Percentiles rank a stretch among this genome's conserved stretches.
These are phyloP conservation scores for Actinidia chinensis DNA, from an alignment of 179 eudicot genomes.

Conservation along the genomic window DNA sequence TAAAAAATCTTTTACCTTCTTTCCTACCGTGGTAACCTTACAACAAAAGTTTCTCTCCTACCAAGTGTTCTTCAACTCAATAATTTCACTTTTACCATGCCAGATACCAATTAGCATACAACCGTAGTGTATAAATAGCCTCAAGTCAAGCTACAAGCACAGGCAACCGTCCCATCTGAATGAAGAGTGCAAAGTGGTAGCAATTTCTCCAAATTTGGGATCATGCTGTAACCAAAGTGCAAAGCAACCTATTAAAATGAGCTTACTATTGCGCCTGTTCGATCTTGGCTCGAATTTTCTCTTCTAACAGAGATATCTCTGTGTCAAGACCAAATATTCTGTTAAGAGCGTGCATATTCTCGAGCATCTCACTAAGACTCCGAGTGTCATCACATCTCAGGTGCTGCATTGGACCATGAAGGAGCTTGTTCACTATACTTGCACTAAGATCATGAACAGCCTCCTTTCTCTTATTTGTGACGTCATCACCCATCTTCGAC, in stretches of 20 bases:
- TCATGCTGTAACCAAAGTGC: background rate
- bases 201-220: background rate
- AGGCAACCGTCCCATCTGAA: background rate
- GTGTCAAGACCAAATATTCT: slow-evolving; percentile 30
- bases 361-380: slow-evolving; percentile 30
- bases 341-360: slow-evolving; percentile 37
- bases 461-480: slow-evolving; percentile 27
- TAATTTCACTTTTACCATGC: background rate
- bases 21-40: background rate
- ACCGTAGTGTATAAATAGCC: background rate
- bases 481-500: slow-evolving; percentile 29
- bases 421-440: slow-evolving; percentile 33
- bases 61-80: background rate
- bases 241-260: background rate
- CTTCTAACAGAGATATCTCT: slow-evolving; percentile 29
- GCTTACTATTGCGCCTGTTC: slow-evolving; percentile 25
- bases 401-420: slow-evolving; percentile 44
- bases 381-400: slow-evolving; percentile 38
- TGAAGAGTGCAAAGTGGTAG: background rate
- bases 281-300: slow-evolving; percentile 38
- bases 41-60: background rate
- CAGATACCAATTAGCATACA: background rate
- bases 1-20: background rate
- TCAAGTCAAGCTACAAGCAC: background rate
- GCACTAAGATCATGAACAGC: slow-evolving; percentile 31